A percentile compares a stretch with the other conserved stretches of the same genome.
These are phyloP conservation scores for Rhynchosporium agropyri DNA, from an alignment of 2,329 filamentous ascomycete species.

Conservation along the genomic window DNA sequence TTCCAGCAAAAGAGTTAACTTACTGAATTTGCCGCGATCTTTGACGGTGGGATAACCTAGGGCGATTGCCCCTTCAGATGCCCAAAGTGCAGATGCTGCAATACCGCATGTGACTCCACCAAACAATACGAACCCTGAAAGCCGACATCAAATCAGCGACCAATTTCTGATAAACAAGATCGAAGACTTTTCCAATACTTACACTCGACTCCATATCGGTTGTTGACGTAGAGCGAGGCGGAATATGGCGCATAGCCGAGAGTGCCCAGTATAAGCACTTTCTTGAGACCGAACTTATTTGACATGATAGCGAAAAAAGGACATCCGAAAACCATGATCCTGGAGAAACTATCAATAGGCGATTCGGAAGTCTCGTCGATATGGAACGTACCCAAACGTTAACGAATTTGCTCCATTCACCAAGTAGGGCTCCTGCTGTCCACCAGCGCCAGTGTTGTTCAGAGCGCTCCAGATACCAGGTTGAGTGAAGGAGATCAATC, in stretches of 20 bases:
- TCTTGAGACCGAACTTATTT: slow-evolving; percentile 69
- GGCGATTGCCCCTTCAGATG: slow-evolving; percentile 71
- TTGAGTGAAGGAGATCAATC: slow-evolving; percentile 68
- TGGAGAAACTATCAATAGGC: not conserved
- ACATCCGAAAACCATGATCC: slow-evolving; percentile 71
- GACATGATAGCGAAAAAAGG: slow-evolving; percentile 65
- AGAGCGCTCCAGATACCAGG: slow-evolving; percentile 74
- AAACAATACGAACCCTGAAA: slow-evolving; percentile 57
- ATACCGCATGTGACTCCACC: slow-evolving; percentile 71
- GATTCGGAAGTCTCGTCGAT: not conserved
- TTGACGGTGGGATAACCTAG: slow-evolving; percentile 71
- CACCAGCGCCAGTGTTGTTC: slow-evolving; percentile 72
- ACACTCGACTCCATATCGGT: slow-evolving; percentile 66
- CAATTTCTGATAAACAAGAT: too few relatives aligned
- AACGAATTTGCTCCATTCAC: slow-evolving; percentile 69
- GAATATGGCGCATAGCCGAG: slow-evolving; percentile 71
- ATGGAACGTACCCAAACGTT: slow-evolving; percentile 55
- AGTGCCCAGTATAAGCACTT: slow-evolving; percentile 68
- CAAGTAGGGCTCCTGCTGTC: slow-evolving; percentile 62
- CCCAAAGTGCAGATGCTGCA: slow-evolving; percentile 66
- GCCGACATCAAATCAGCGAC: too few relatives aligned
- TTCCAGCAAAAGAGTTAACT: slow-evolving; percentile 28
- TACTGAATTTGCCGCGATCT: slow-evolving; percentile 59
- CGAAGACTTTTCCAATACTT: too few relatives aligned
- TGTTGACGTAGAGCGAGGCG: slow-evolving; percentile 70